Base-by-base conservation (phyloP, 306 rosid species). In the Begonia fuchsioides region DNA sequence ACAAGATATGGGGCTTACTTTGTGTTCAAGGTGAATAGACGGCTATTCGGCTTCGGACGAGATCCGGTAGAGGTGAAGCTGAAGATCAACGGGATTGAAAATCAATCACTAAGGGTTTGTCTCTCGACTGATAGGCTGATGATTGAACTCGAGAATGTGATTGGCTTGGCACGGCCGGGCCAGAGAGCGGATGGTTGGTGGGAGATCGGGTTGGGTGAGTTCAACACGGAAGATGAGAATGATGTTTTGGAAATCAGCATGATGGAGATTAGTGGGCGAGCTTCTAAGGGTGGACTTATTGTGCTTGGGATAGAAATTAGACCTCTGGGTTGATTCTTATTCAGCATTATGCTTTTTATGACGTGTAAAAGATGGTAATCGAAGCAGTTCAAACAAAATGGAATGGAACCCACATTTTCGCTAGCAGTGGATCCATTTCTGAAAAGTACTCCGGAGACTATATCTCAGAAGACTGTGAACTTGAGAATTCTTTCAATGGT, bases 1-100 rank as follows among this genome's bases (percentile, higher is more conserved):
- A 57, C 62, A 48, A 57, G 54, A 9, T 57, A 57, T 57, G 62
- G 39, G 39, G 54, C 54, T 57, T 57, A 48, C 15, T 39, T 57
- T 8, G 62, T 57, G 17, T 57, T 49, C 54, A 57, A 11, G 54
- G 39, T 40, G 54, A 48, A 20, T 18, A 38, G 49, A 47, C 10
- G 6, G 12, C 3, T 57, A 57, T 57, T 48, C 43, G 44, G 15
- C 11, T 53, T 53, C 8, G 48, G 38, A n/a, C 15, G 11, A 9
- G 54, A 57, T 48, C 47, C 48, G 8, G 39, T 43, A 1, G 62
- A 38, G 50, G 54, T 51, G 47, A 48, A 9, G 20, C 47, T 57
- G 46, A 47, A 53, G 18, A 48, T 40, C 39, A 51, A 38, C 39
- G 62, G 62, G 4, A 3, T 40, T 57, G 54, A 48, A 39, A 10